Percentiles rank a stretch among this genome's conserved stretches.
Conservation (phyloP, 495 filamentous ascomycete species). For the Letharia lupina region DNA sequence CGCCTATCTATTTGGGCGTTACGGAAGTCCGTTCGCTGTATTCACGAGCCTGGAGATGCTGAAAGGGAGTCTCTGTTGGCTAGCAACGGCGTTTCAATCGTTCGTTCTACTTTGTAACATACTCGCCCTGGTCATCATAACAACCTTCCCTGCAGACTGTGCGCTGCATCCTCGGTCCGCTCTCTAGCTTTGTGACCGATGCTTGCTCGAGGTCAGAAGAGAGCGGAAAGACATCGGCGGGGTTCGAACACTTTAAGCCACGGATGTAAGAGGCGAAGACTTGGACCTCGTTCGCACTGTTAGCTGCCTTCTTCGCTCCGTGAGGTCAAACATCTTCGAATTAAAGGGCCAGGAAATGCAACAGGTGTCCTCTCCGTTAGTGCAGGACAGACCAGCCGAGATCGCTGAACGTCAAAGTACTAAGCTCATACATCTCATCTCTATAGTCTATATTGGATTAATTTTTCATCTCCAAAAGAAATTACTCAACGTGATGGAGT, state of each 20-base stretch:
- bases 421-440: neutral
- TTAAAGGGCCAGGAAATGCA: neutral
- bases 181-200: neutral
- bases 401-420: neutral
- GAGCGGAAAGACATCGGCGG: neutral
- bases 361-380: neutral
- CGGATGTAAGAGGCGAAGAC: neutral
- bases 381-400: neutral
- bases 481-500: neutral
- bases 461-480: neutral
- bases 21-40: neutral
- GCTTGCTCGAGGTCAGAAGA: neutral
- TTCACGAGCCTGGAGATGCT: constrained; percentile 5
- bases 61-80: constrained; percentile 6
- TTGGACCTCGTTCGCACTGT: neutral
- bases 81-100: constrained; percentile 2
- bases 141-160: neutral
- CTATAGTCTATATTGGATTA: neutral
- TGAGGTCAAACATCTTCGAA: neutral
- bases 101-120: constrained; percentile 9
- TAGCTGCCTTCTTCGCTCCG: neutral
- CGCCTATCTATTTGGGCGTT: neutral
- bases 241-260: neutral
- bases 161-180: neutral
- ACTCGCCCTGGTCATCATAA: constrained; percentile 6